These are phyloP conservation scores for Penicillium herquei DNA, from an alignment of 495 filamentous ascomycete genomes.

Conservation along the genomic window DNA sequence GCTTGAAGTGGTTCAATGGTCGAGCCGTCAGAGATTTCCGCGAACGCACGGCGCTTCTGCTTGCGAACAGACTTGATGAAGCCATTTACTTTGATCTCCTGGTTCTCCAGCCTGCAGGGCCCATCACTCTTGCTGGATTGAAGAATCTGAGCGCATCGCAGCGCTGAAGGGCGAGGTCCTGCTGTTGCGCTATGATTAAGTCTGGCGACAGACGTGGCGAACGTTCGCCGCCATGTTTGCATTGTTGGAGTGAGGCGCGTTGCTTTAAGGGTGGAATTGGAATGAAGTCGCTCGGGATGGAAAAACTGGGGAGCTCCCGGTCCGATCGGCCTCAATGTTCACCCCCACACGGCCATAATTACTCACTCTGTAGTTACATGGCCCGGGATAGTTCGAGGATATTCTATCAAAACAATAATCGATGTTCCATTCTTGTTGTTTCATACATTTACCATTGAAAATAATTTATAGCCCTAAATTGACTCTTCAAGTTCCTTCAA, in stretches of 20 bases:
- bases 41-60: conserved; percentile 81
- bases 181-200: conserved; percentile 22
- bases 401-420: too few relatives aligned
- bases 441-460: too few relatives aligned
- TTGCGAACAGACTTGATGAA: conserved; percentile 82
- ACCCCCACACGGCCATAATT: neutral
- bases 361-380: neutral
- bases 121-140: conserved; percentile 26
- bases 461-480: too few relatives aligned
- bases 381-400: too few relatives aligned
- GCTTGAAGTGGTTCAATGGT: conserved; percentile 77
- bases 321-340: neutral
- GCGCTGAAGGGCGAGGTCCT: conserved; percentile 14
- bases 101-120: conserved; percentile 33
- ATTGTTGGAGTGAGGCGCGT: conserved; percentile 29
- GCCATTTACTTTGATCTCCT: conserved; percentile 65
- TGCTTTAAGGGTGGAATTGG: conserved; percentile 9
- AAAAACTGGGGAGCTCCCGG: conserved; percentile 11
- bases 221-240: conserved; percentile 45
- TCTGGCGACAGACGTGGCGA: conserved; percentile 40
- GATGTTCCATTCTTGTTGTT: too few relatives aligned
- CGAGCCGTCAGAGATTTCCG: conserved; percentile 85
- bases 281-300: conserved; percentile 20
- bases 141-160: conserved; percentile 43
- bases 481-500: too few relatives aligned